Percentiles rank a stretch among this genome's conserved stretches.
Conservation (phyloP, 2,329 filamentous ascomycete species). For the Pleurostoma richardsiae region DNA sequence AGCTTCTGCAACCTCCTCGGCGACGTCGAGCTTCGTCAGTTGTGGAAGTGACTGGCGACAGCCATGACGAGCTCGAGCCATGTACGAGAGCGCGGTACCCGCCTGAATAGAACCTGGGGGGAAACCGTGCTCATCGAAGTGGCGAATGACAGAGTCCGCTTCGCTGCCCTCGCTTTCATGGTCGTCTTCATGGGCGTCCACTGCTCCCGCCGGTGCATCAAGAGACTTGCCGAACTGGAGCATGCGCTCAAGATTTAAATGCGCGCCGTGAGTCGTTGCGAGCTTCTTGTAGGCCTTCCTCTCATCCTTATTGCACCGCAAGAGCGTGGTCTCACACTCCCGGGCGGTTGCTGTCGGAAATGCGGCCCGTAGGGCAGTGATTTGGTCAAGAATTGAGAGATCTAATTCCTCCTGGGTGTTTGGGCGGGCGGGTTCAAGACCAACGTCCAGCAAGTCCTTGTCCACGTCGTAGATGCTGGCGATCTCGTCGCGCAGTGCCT, state of each 20-base stretch:
- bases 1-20: no score
- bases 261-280: slow-evolving; percentile 20
- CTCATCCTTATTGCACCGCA: slow-evolving; percentile 25
- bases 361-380: slow-evolving; percentile 22
- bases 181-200: slow-evolving; percentile 2
- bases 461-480: not conserved
- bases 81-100: slow-evolving; percentile 25
- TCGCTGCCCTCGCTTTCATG: slow-evolving; percentile 20
- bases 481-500: slow-evolving; percentile 32
- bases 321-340: slow-evolving; percentile 28
- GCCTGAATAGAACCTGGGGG: slow-evolving; percentile 31
- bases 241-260: slow-evolving; percentile 12
- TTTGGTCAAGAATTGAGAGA: slow-evolving; percentile 7
- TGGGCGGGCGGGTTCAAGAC: no score
- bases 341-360: slow-evolving; percentile 34
- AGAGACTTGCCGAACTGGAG: slow-evolving; percentile 1
- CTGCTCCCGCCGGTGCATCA: not conserved
- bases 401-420: not conserved
- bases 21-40: no score
- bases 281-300: slow-evolving; percentile 31
- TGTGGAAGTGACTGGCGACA: no score
- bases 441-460: no score
- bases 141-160: slow-evolving; percentile 18
- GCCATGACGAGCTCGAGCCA: slow-evolving; percentile 19
- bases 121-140: slow-evolving; percentile 30